phyloP scores from a whole-genome alignment of 352 stramenopile species.

The Phytophthora pseudosyringae region DNA sequence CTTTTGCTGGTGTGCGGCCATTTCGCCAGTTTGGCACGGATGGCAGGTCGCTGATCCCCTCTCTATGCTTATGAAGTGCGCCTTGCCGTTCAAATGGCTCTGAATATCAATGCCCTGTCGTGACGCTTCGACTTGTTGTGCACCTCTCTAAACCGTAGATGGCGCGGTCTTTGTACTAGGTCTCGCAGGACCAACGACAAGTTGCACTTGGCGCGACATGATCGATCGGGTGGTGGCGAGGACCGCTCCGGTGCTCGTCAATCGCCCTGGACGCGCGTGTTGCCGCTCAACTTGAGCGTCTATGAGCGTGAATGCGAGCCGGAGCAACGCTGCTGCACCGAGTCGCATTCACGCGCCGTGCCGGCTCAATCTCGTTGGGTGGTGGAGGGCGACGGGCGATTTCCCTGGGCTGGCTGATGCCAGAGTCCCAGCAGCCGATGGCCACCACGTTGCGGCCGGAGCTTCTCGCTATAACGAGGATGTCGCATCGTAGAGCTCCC shows the following conservation, averaged over 20 bases:
- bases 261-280: slow-evolving; percentile 13
- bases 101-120: background rate
- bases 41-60: background rate
- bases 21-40: slow-evolving; percentile 29
- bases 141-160: background rate
- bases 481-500: slow-evolving; percentile 13
- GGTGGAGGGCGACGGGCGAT: slow-evolving; percentile 2
- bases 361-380: slow-evolving; percentile 2
- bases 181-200: slow-evolving; percentile 20
- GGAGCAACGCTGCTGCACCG: slow-evolving; percentile 6
- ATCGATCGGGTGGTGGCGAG: slow-evolving; percentile 31
- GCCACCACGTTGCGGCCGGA: slow-evolving; percentile 2
- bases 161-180: background rate
- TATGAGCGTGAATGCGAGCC: slow-evolving; percentile 17
- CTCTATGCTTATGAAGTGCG: slow-evolving; percentile 6
- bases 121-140: slow-evolving; percentile 12
- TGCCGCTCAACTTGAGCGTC: slow-evolving; percentile 6
- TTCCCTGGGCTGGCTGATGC: background rate
- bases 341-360: slow-evolving; percentile 16
- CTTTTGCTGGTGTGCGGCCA: slow-evolving; percentile 29
- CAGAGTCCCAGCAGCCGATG: background rate
- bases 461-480: slow-evolving; percentile 27
- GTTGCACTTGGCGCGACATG: slow-evolving; percentile 25
- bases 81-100: background rate
- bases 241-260: slow-evolving; percentile 21